A percentile compares a stretch with the other conserved stretches of the same genome.
phyloP scores from a whole-genome alignment of 495 filamentous ascomycete species.

The Aspergillus ellipticus region DNA sequence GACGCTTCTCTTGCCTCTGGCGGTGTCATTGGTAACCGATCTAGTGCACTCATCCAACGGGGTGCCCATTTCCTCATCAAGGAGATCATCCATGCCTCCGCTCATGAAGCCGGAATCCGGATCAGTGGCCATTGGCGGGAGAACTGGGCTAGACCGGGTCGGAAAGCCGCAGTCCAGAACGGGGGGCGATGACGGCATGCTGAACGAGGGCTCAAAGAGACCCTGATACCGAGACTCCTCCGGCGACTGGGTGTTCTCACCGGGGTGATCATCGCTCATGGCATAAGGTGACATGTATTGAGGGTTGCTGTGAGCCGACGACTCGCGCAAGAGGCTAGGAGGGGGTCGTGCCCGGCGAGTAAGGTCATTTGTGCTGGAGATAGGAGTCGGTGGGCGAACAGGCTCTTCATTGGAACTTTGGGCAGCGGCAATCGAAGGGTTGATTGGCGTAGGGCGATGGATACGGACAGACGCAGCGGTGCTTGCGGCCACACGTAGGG shows the following conservation, averaged over 20 bases:
- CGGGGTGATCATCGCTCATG: slow-evolving; percentile 34
- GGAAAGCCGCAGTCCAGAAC: slow-evolving; percentile 56
- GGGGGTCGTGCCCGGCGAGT: slow-evolving; percentile 29
- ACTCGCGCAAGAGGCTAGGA: slow-evolving; percentile 43
- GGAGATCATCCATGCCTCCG: slow-evolving; percentile 59
- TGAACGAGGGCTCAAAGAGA: slow-evolving; percentile 47
- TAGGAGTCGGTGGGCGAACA: slow-evolving; percentile 77
- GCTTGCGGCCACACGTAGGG: slow-evolving; percentile 82
- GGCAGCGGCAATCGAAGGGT: slow-evolving; percentile 45
- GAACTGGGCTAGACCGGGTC: slow-evolving; percentile 66
- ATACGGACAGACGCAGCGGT: slow-evolving; percentile 84
- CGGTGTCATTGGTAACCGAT: slow-evolving; percentile 31
- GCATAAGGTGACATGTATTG: slow-evolving; percentile 48
- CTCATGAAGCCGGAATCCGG: slow-evolving; percentile 82
- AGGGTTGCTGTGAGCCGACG: slow-evolving; percentile 32
- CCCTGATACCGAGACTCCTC: slow-evolving; percentile 48
- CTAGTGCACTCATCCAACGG: slow-evolving; percentile 32
- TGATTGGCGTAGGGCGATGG: slow-evolving; percentile 68
- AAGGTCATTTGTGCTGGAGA: slow-evolving; percentile 46
- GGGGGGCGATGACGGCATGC: slow-evolving; percentile 77
- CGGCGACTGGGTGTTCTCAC: slow-evolving; percentile 35
- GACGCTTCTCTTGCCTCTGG: slow-evolving; percentile 40
- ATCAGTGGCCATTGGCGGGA: slow-evolving; percentile 59
- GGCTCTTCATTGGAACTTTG: slow-evolving; percentile 65
- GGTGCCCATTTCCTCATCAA: slow-evolving; percentile 48